Base-by-base conservation (phyloP, 202 grass and related monocot genomes). In the Zoysia matrella region DNA sequence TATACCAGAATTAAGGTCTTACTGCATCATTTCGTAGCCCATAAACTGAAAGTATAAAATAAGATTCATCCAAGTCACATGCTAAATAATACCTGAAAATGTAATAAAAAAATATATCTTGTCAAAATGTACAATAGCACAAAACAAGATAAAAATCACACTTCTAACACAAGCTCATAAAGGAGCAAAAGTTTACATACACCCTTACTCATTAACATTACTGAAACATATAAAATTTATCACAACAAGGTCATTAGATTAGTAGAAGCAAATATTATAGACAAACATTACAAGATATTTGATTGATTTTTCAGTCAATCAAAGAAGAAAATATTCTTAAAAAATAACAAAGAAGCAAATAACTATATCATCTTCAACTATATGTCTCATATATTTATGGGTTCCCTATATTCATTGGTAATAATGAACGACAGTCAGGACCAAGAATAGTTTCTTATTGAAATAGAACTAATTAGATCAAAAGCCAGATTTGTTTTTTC, bases 41-140 rank as follows among this genome's bases (percentile, higher is more conserved):
- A 83, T 91, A 95, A 15, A 98, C 74, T 56, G 95, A 98, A 46
- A 98, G 76, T 90, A 93, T 82, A 77, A 95, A 95, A 88, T 72
- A 91, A 58, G 88, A 89, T 63, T 80, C 84, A 69, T 95, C 87
- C 79, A 85, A 58, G 72, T 95, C 95, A 50, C 90, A 95, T 74
- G 82, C 22, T 67, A 95, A 84, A 85, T 95, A 98, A 82, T 95
- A 98, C 90, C 95, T 98, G 83, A 82, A 91, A 49, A 80, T 13
- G 43, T 14, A 47, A 22, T 44, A 67, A 76, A 18, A 55, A 55
- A 69, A 49, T 74, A 36, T 65, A 66, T 66, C 11, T n/a, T 36
- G 46, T 60, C 57, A 11, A 8, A 43, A 60, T 54, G 18, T 51
- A 80, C 44, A 70, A 50, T 65, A 74, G 5, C 4, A 87, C 81